Evolutionary conservation across 192 early-diverging fungal genomes (phyloP).

Genomic region (Mortierella antarctica): DNA sequence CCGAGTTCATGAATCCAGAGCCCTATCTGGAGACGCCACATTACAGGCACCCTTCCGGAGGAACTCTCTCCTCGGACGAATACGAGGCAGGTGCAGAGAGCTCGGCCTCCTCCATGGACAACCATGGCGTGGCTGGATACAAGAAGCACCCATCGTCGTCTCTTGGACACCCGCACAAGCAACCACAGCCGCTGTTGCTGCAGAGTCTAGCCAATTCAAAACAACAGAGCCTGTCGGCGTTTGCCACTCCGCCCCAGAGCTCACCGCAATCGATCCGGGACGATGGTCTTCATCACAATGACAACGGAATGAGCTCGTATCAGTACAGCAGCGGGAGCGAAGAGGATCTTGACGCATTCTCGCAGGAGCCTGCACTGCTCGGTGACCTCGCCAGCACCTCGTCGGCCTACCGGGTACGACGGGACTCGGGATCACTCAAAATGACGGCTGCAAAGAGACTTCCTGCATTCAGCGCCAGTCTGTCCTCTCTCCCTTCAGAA

Average conservation of each 20-base stretch:
- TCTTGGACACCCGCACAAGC: conserved; percentile 31
- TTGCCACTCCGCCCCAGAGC: conserved; percentile 31
- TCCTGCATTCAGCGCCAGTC: conserved; percentile 25
- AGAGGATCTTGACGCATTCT: conserved; percentile 32
- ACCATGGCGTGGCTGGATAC: conserved; percentile 12
- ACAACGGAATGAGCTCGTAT: conserved; percentile 6
- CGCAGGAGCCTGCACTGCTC: conserved; percentile 20
- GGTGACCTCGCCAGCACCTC: conserved; percentile 12
- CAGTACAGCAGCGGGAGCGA: conserved; percentile 43
- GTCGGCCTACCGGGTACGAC: conserved; percentile 24
- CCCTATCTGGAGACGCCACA: conserved; percentile 37
- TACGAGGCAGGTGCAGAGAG: conserved; percentile 41
- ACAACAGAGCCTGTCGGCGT: conserved; percentile 12
- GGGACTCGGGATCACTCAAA: conserved; percentile 46
- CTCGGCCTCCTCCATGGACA: conserved; percentile 41
- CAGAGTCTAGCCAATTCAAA: conserved; percentile 11
- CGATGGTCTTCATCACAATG: conserved; percentile 1
- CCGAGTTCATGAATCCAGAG: conserved; percentile 42
- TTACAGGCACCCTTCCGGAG: conserved; percentile 29
- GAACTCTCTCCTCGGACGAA: conserved; percentile 38
- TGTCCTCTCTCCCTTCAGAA: conserved; percentile 32
- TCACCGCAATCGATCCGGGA: conserved; percentile 27
- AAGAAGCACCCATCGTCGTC: conserved; percentile 20
- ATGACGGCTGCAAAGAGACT: conserved; percentile 41
- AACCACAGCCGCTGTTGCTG: conserved; percentile 7